Evolutionary conservation across 441 rosid genomes (phyloP), one percentile per base, ranked within the genome.

Genomic region (Dalechampia spathulata): DNA sequence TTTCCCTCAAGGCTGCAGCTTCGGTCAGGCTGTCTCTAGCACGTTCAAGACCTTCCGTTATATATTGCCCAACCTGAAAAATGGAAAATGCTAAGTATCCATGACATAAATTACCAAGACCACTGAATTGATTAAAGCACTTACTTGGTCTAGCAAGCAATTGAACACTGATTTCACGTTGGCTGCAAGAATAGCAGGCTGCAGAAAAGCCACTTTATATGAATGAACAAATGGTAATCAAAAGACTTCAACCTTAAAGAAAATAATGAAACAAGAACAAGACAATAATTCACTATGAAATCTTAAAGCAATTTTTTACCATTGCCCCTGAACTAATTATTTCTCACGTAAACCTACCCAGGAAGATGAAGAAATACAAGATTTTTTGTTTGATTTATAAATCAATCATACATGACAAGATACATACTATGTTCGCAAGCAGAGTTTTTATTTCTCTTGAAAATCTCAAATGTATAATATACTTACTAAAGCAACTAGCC

Each of bases 11-110:
- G 52, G 90, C 78, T 58, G 98, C 95, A 70, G 98, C 96, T 79
- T 94, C 98, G 44, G 88, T 76, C 66, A 94, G 75, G 82, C 96
- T 63, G 57, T 84, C 96, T 68, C 98, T 81, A 59, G 98, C 91
- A 76, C 96, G 82, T 72, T 87, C 99, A 71, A 94, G 98, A 69
- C 99, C 96, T 48, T 84, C 96, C 20, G 97, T 84, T 79, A 87
- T 83, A 70, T 90, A 90, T 61, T 75, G 74, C 63, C 96, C 83
- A 52, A 90, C 96, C 99, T 90, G 79, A 30, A 73, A 69, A 59
- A 52, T 17, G 50, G 41, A 15, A 39, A 59, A 60, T 16, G 43
- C 30, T 27, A 25, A 42, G 52, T 25, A 49, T 9, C 50, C 9
- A 56, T 23, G n/a, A 65, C 34, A 61, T 42, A 49, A 58, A 42